Conservation (phyloP, 1,284 basidiomycete genomes). For the Hemileia vastatrix region DNA sequence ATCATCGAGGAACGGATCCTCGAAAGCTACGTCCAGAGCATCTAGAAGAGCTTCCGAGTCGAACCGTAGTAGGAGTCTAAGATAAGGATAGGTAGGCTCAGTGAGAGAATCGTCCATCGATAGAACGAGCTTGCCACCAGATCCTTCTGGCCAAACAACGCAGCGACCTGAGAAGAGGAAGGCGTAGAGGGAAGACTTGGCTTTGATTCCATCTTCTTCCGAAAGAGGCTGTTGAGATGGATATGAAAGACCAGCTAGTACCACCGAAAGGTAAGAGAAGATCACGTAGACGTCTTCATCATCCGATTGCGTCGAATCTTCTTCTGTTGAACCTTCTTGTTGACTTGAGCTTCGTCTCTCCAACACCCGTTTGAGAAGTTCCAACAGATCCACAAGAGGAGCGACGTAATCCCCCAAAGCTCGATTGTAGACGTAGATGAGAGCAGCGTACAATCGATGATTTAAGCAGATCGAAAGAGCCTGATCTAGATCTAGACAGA, state of each 20-base stretch:
- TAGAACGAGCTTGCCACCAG: conserved; percentile 60
- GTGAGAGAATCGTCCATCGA: conserved; percentile 49
- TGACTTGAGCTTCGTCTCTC: too few species aligned
- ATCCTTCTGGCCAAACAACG: conserved; percentile 62
- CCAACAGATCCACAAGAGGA: conserved; percentile 73
- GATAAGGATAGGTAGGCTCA: conserved; percentile 62
- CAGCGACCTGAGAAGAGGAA: conserved; percentile 77
- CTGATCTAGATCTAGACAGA: conserved; percentile 85
- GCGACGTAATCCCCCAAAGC: conserved; percentile 79
- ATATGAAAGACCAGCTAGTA: conserved; percentile 72
- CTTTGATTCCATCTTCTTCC: conserved; percentile 56
- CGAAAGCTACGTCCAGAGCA: conserved; percentile 84
- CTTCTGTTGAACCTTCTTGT: conserved; percentile 43
- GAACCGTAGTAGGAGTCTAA: conserved; percentile 69
- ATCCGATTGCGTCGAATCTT: conserved; percentile 29
- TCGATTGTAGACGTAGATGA: conserved; percentile 84
- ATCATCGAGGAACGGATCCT: conserved; percentile 81
- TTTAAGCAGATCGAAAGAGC: conserved; percentile 72
- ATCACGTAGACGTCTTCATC: conserved; percentile 81
- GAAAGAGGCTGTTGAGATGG: conserved; percentile 68
- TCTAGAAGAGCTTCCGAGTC: conserved; percentile 91
- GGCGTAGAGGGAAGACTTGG: conserved; percentile 49
- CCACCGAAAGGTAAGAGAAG: conserved; percentile 75
- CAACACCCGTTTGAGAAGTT: conserved; percentile 57
- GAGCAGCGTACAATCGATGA: conserved; percentile 77